Conservation (phyloP, 257 asterid genomes). For the Capsicum rhomboideum region DNA sequence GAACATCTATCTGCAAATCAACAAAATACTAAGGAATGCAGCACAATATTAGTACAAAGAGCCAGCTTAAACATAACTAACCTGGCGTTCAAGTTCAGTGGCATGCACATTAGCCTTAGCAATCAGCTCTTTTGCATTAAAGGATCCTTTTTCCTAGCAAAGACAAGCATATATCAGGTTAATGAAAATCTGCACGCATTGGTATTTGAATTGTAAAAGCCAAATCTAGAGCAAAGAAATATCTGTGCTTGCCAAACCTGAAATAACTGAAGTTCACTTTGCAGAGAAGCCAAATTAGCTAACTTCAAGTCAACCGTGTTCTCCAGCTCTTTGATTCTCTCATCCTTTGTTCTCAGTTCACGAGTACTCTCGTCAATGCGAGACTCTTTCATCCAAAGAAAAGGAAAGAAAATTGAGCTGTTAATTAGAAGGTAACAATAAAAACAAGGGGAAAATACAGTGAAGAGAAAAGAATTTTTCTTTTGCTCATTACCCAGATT, state of each 20-base stretch:
- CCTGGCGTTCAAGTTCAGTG: slow-evolving; percentile 33
- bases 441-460: not conserved
- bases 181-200: not conserved
- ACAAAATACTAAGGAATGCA: not conserved
- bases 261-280: slow-evolving; percentile 19
- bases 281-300: slow-evolving; percentile 22
- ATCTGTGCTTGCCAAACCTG: slow-evolving; percentile 11
- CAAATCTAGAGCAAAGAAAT: not conserved
- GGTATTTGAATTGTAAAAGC: not conserved
- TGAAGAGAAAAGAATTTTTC: not conserved
- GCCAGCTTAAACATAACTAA: slow-evolving; percentile 2
- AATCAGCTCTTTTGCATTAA: slow-evolving; percentile 15
- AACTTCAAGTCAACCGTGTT: slow-evolving; percentile 29
- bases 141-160: slow-evolving; percentile 20
- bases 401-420: not conserved
- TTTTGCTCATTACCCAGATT: not conserved
- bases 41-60: not conserved
- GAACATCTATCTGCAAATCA: slow-evolving; percentile 23
- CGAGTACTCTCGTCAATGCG: slow-evolving; percentile 16
- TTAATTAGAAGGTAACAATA: not conserved
- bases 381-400: slow-evolving; percentile 15
- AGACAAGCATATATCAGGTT: not conserved
- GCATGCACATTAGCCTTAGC: slow-evolving; percentile 26
- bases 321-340: slow-evolving; percentile 23
- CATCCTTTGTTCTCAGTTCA: slow-evolving; percentile 29